phyloP scores from a whole-genome alignment of 768 basidiomycete species.

The Lentinula boryana region DNA sequence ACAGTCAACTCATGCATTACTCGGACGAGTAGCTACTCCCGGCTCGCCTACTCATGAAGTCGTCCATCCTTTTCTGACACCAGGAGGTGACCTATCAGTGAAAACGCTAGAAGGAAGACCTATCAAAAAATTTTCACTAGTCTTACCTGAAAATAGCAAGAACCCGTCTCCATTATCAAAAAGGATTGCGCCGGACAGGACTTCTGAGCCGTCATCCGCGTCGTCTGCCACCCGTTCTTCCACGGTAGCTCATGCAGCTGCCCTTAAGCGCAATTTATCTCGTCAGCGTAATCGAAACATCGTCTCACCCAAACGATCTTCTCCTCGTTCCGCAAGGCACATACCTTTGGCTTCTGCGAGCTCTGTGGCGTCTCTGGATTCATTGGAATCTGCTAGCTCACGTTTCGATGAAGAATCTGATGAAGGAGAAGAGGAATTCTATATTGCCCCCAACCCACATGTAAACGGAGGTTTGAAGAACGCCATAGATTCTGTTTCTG shows the following conservation, averaged over 20 bases:
- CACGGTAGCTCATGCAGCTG: neutral
- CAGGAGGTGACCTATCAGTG: neutral
- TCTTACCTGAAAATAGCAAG: neutral
- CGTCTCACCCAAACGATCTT: conserved; percentile 19
- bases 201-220: neutral
- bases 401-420: neutral
- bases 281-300: conserved; percentile 3
- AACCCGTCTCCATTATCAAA: neutral
- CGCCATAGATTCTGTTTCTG: conserved; percentile 43
- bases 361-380: conserved; percentile 7
- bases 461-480: conserved; percentile 85
- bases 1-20: neutral
- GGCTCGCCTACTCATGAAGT: neutral
- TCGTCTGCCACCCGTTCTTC: neutral
- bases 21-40: neutral
- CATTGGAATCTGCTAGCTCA: neutral
- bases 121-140: neutral
- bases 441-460: conserved; percentile 55
- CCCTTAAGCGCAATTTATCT: neutral
- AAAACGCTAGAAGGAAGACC: neutral
- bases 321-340: conserved; percentile 29
- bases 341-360: conserved; percentile 4
- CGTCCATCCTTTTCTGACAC: neutral
- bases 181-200: neutral
- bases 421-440: conserved; percentile 28